Conservation (phyloP, 2,329 filamentous ascomycete genomes). For the Apiospora arundinis region DNA sequence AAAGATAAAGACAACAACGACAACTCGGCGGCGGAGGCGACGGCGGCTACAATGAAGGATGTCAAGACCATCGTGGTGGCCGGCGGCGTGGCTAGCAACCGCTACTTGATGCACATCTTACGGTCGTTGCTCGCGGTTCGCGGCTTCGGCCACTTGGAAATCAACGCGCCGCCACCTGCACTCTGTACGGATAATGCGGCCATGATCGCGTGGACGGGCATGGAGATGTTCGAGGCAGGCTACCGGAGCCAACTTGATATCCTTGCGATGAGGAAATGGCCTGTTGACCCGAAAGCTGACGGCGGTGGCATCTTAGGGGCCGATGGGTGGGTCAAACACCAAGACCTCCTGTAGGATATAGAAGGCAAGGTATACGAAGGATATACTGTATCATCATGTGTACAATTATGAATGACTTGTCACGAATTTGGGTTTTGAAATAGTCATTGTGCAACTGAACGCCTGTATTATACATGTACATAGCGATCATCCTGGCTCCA, state of each 20-base stretch:
- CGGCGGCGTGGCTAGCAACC: slow-evolving; percentile 89
- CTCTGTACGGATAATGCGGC: slow-evolving; percentile 95
- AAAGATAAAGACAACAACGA: slow-evolving; percentile 24
- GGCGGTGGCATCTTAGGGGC: slow-evolving; percentile 65
- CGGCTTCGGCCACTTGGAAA: slow-evolving; percentile 64
- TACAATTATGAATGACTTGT: slow-evolving; percentile 9
- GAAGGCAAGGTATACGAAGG: background rate
- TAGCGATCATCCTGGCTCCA: slow-evolving; percentile 23
- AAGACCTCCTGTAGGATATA: background rate
- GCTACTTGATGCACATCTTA: slow-evolving; percentile 74
- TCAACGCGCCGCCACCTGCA: slow-evolving; percentile 76
- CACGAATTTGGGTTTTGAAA: background rate
- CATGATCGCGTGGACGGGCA: slow-evolving; percentile 94
- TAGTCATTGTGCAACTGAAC: slow-evolving; percentile 20
- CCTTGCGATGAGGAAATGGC: slow-evolving; percentile 72
- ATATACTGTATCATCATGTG: background rate
- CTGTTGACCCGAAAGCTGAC: slow-evolving; percentile 66
- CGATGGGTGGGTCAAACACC: slow-evolving; percentile 50
- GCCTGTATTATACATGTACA: slow-evolving; percentile 35
- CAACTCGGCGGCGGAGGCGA: background rate
- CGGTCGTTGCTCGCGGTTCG: slow-evolving; percentile 65
- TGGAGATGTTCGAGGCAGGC: slow-evolving; percentile 89
- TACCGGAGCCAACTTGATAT: slow-evolving; percentile 69
- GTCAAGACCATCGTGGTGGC: slow-evolving; percentile 74
- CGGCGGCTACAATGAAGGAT: background rate